Conservation (phyloP, 495 filamentous ascomycete species). For the Glutinoglossum americanum region DNA sequence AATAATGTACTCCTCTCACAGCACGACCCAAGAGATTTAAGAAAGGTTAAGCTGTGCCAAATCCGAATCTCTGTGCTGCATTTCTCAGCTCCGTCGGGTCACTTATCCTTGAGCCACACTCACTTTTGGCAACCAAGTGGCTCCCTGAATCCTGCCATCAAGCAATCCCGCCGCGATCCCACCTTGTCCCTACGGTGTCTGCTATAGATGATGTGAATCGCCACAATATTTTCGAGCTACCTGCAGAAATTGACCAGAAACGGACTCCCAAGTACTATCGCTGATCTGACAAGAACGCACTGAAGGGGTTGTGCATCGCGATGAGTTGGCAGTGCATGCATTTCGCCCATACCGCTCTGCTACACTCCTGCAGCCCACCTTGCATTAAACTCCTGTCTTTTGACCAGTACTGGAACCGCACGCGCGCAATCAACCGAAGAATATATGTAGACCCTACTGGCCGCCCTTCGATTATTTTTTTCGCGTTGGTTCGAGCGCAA, state of each 20-base stretch:
- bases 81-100: not conserved
- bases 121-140: not conserved
- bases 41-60: not conserved
- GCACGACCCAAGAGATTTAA: not conserved
- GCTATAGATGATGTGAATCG: not conserved
- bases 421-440: not conserved
- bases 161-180: not conserved
- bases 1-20: not conserved
- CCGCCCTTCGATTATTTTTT: not conserved
- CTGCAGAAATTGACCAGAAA: not conserved
- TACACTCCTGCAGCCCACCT: slow-evolving; percentile 1
- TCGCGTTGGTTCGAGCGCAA: not conserved
- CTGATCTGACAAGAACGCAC: not conserved
- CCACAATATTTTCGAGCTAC: not conserved
- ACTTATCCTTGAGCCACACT: not conserved
- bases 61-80: not conserved
- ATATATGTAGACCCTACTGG: not conserved
- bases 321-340: slow-evolving; percentile 1
- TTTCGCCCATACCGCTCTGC: not conserved
- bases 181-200: too few species aligned
- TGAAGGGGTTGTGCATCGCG: not conserved
- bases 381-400: not conserved
- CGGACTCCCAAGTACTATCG: not conserved
- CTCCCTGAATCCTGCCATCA: not conserved
- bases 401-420: not conserved